These are phyloP conservation scores for Xylariaceae sp. DNA, from an alignment of 2,329 filamentous ascomycete species.

Conservation along the genomic window DNA sequence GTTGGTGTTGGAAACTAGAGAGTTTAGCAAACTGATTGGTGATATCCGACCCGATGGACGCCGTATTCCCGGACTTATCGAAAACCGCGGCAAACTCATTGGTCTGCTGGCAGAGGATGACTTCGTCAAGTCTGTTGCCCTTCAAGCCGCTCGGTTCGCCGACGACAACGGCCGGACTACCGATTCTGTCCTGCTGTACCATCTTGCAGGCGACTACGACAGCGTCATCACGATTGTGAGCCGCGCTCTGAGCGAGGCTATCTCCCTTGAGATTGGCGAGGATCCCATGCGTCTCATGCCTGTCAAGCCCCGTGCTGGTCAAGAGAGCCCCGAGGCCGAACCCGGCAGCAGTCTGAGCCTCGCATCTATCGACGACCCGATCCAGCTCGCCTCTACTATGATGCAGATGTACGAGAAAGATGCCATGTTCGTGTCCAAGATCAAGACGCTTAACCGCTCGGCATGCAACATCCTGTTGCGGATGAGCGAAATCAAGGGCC, in stretches of 20 bases:
- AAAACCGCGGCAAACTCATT: slow-evolving; percentile 77
- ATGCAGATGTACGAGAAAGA: slow-evolving; percentile 59
- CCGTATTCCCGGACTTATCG: slow-evolving; percentile 80
- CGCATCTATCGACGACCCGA: slow-evolving; percentile 55
- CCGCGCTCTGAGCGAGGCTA: slow-evolving; percentile 81
- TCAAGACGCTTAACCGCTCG: slow-evolving; percentile 51
- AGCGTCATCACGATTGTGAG: slow-evolving; percentile 88
- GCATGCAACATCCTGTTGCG: slow-evolving; percentile 53
- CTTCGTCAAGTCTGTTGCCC: slow-evolving; percentile 85
- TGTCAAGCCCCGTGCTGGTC: slow-evolving; percentile 62
- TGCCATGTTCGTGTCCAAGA: slow-evolving; percentile 55
- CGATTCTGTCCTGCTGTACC: slow-evolving; percentile 90
- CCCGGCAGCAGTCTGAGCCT: slow-evolving; percentile 55
- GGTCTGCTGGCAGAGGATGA: slow-evolving; percentile 73
- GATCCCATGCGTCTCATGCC: slow-evolving; percentile 73
- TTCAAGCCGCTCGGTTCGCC: slow-evolving; percentile 85
- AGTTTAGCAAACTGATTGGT: slow-evolving; percentile 89
- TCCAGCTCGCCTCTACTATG: slow-evolving; percentile 56
- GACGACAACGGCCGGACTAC: slow-evolving; percentile 92
- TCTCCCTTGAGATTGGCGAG: slow-evolving; percentile 80
- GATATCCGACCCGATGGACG: slow-evolving; percentile 84
- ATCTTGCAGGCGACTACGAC: slow-evolving; percentile 92
- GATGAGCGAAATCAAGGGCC: slow-evolving; percentile 56
- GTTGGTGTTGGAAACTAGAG: slow-evolving; percentile 90
- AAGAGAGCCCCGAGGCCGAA: slow-evolving; percentile 36